phyloP scores from a whole-genome alignment of 1,284 basidiomycete species.

The Trichosporon ovoides region DNA sequence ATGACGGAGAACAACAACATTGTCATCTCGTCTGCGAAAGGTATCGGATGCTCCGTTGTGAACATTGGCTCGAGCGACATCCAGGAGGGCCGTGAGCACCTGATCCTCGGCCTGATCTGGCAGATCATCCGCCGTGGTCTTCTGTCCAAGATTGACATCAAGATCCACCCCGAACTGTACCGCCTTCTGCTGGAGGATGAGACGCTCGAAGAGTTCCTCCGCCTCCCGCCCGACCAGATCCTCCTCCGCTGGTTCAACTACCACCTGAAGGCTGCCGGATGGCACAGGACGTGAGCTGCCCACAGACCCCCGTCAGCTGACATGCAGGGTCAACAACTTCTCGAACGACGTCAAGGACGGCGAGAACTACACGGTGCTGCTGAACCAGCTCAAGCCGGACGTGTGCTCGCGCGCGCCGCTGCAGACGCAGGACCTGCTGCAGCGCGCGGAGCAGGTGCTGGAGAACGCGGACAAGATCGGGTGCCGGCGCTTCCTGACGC shows the following conservation, averaged over 20 bases:
- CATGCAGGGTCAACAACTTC: conserved; percentile 85
- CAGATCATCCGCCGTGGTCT: conserved; percentile 93
- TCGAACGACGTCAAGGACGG: conserved; percentile 90
- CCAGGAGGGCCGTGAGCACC: conserved; percentile 88
- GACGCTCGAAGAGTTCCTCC: conserved; percentile 89
- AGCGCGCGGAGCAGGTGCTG: conserved; percentile 84
- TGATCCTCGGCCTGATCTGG: conserved; percentile 98
- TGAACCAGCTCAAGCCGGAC: conserved; percentile 91
- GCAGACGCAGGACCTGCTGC: conserved; percentile 72
- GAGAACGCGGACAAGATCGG: conserved; percentile 90
- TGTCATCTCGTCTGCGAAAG: conserved; percentile 95
- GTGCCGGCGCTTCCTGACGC: conserved; percentile 92
- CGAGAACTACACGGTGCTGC: conserved; percentile 93
- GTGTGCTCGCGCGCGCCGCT: conserved; percentile 89
- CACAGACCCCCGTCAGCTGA: conserved; percentile 1
- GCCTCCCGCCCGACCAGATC: conserved; percentile 94
- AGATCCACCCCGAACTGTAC: conserved; percentile 94
- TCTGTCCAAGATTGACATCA: conserved; percentile 93
- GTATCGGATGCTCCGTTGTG: conserved; percentile 96
- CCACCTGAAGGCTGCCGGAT: conserved; percentile 91
- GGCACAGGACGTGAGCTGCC: conserved; percentile 64
- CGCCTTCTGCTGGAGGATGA: conserved; percentile 92
- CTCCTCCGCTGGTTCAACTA: conserved; percentile 97
- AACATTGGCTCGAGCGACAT: conserved; percentile 95
- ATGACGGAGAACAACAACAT: conserved; percentile 99